Base-by-base conservation (phyloP, 2,329 filamentous ascomycete species). In the Coniosporium tulheliwenetii region DNA sequence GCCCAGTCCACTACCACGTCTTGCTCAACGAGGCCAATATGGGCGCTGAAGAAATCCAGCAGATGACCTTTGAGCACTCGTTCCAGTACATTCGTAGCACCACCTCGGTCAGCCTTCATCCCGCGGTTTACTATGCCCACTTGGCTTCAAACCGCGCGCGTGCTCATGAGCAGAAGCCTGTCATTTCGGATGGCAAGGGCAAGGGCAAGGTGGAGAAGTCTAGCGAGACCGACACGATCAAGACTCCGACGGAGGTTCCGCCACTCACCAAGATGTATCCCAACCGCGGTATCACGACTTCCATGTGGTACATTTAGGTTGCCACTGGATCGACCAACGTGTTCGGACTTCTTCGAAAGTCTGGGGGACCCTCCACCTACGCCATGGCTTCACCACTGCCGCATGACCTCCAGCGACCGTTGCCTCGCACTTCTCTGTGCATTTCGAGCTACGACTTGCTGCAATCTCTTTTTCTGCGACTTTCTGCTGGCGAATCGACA, bases 71-170 rank as follows among this genome's bases (percentile, higher is more conserved):
- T 52, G 81, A 94, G 49, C 86, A 95, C 47, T 93, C 81, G 36
- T 98, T 94, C 60, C 85, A 93, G 42, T 98, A 94, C 54, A 79
- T 81, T 41, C 77, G 91, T 12, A 91, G 87, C 0, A 96, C 87
- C 0, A 96, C 89, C 0, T 85, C 91, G 0, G 87, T 98, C 0
- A 95, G 87, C 0, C 62, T 91, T 0, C 83, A 73, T 48, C 91
- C 91, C 0, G 86, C 91, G 0, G 81, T 96, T 0, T 98, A 98
- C 69, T 98, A 98, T 50, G 86, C 93, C 0, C 91, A 98, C 60
- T 63, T 98, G 47, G 86, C 87, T 30, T 81, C 85, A 8, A 76
- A 77, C 43, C 83, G 91, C 39, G 85, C 84, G 14, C 77, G 78
- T 41, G 68, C 77, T 3, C 91, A 98, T 48, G 79, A 89, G 52